Percentiles rank a stretch among this genome's conserved stretches.
Evolutionary conservation across 257 asterid species (phyloP).

Genomic region (Salvia miltiorrhiza): DNA sequence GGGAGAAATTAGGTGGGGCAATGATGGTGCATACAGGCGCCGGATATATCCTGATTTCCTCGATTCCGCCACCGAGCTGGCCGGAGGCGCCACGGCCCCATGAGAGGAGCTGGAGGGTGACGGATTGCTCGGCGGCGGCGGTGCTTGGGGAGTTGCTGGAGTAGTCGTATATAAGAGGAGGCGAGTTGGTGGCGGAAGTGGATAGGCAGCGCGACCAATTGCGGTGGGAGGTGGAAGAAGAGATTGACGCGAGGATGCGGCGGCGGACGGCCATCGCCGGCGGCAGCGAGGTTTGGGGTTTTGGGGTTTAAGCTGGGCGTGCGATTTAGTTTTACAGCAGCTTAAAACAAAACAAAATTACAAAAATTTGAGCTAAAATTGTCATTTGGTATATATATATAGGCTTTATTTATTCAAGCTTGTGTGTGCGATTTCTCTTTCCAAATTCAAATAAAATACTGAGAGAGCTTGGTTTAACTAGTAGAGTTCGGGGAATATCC

Average conservation of each 20-base stretch:
- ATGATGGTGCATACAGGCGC: conserved; percentile 56
- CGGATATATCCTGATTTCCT: conserved; percentile 76
- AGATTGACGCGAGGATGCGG: conserved; percentile 13
- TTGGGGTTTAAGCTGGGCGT: conserved; percentile 26
- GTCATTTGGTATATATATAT: too few species aligned
- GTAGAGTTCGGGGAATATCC: too few species aligned
- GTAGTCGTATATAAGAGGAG: conserved; percentile 52
- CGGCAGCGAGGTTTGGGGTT: not conserved
- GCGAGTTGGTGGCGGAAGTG: conserved; percentile 30
- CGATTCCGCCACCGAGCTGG: conserved; percentile 88
- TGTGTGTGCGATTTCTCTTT: too few species aligned
- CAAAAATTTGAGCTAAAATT: not conserved
- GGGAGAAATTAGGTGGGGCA: conserved; percentile 48
- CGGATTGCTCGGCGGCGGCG: conserved; percentile 23
- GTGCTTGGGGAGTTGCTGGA: conserved; percentile 22
- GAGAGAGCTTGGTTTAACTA: too few species aligned
- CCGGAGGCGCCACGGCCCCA: conserved; percentile 99
- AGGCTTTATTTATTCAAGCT: too few species aligned
- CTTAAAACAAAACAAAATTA: not conserved
- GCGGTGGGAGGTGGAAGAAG: conserved; percentile 5
- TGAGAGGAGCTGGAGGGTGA: conserved; percentile 58
- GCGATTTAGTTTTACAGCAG: not conserved
- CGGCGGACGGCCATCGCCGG: conserved; percentile 32
- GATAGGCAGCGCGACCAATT: conserved; percentile 31
- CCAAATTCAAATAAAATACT: too few species aligned